Base-by-base conservation (phyloP, 1,284 basidiomycete genomes). In the Apiotrichum brassicae region DNA sequence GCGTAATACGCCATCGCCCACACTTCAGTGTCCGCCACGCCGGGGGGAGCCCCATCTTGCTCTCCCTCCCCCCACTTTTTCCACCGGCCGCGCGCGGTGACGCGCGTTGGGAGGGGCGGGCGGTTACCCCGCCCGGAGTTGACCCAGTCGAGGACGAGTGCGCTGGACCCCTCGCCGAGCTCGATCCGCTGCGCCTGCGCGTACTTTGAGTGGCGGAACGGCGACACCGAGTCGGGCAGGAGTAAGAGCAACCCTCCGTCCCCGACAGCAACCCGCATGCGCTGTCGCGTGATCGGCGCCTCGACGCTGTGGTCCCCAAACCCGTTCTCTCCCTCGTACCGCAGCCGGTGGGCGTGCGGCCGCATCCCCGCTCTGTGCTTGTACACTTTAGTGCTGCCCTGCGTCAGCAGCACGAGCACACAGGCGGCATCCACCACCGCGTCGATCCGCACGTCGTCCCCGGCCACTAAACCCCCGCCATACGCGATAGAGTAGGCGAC, bases 311-410 rank as follows among this genome's bases (percentile, higher is more conserved):
- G 23, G 34, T 20, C 8, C 8, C 39, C 39, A 12, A 40, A 28
- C 8, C 19, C 40, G 6, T 30, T 7, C 8, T 3, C 26, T 3
- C n/a, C 22, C 12, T 20, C 26, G 26, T 19, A 19, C 16, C 37
- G 20, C 25, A 46, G 28, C n/a, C 19, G 26, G 41, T 61, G 60
- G 1, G 61, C 67, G 22, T 56, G 46, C 4, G 62, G 65, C 45
- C 65, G 62, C 53, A 75, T 75, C 47, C 77, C 80, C 9, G 77
- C 71, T 24, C 88, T 80, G 18, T 77, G 76, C 68, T 88, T 90
- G 77, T 93, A 95, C 22, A 95, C 86, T 69, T 97, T 95, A 13
- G 92, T 95, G 19, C 84, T 87, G n/a, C 90, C 90, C 83, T 93
- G 66, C 13, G 61, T 71, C 16, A 70, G 56, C 35, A 71, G 52